Conservation (phyloP, 129 eudicot genomes). For the Flaveria ramosissima region DNA sequence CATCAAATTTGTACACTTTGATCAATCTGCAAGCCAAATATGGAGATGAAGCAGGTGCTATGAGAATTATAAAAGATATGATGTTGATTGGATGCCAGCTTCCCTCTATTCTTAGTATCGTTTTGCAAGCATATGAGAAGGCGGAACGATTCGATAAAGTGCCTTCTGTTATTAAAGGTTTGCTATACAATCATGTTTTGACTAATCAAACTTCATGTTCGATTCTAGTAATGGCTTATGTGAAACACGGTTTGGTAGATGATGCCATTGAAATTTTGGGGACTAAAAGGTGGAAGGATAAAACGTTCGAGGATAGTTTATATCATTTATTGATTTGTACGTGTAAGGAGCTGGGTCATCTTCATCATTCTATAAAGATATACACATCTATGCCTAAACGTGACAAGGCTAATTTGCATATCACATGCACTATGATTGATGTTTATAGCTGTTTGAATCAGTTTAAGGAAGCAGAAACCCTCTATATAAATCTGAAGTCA, state of each 20-base stretch:
- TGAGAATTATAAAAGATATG: conserved; percentile 64
- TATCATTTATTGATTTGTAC: conserved; percentile 88
- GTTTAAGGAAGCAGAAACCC: conserved; percentile 65
- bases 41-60: conserved; percentile 65
- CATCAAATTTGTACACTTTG: conserved; percentile 80
- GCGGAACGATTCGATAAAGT: conserved; percentile 57
- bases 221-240: conserved; percentile 76
- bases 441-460: conserved; percentile 61
- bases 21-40: conserved; percentile 74
- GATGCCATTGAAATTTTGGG: conserved; percentile 58
- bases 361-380: conserved; percentile 66
- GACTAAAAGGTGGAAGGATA: conserved; percentile 76
- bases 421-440: conserved; percentile 84
- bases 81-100: conserved; percentile 68
- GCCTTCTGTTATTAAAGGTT: conserved; percentile 57
- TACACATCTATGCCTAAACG: conserved; percentile 62
- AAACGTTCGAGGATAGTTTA: conserved; percentile 73
- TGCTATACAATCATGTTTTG: conserved; percentile 61
- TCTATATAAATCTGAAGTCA: conserved; percentile 53
- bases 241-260: conserved; percentile 63
- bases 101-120: conserved; percentile 69
- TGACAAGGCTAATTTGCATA: conserved; percentile 73
- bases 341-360: conserved; percentile 73
- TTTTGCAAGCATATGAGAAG: conserved; percentile 77
- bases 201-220: conserved; percentile 79